These are phyloP conservation scores for Pluteus cervinus DNA, from an alignment of 768 basidiomycete species.

Conservation along the genomic window DNA sequence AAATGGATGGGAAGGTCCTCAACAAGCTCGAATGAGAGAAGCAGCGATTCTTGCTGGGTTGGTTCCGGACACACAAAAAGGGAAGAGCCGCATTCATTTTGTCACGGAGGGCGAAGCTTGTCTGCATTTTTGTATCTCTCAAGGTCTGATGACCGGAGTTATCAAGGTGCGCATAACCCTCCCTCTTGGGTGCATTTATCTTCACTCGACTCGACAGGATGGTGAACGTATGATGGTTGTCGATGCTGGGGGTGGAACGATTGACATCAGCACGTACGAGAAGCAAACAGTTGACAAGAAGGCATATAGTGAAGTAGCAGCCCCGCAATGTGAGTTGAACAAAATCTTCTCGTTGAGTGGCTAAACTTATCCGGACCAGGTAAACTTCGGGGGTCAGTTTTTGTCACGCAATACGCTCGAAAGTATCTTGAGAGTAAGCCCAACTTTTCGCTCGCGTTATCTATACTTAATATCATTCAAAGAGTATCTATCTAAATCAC, in stretches of 20 bases:
- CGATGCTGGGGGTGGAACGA: slow-evolving; percentile 44
- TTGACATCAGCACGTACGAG: slow-evolving; percentile 42
- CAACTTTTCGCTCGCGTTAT: not conserved
- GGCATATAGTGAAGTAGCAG: slow-evolving; percentile 33
- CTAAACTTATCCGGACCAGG: slow-evolving; percentile 17
- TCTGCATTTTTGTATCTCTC: slow-evolving; percentile 41
- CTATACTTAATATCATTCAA: not conserved
- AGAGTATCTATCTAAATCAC: slow-evolving; percentile 34
- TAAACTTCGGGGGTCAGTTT: slow-evolving; percentile 33
- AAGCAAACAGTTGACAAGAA: slow-evolving; percentile 23
- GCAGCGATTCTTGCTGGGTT: slow-evolving; percentile 39
- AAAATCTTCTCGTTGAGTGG: not conserved
- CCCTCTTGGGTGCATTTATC: not conserved
- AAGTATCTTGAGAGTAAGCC: slow-evolving; percentile 23
- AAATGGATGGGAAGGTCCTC: slow-evolving; percentile 44
- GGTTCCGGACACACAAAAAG: slow-evolving; percentile 24
- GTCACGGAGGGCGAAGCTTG: slow-evolving; percentile 56
- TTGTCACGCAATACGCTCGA: slow-evolving; percentile 29
- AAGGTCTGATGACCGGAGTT: slow-evolving; percentile 18
- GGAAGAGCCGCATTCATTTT: slow-evolving; percentile 36
- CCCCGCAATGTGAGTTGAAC: slow-evolving; percentile 22
- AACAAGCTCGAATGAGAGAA: slow-evolving; percentile 38
- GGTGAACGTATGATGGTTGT: slow-evolving; percentile 34
- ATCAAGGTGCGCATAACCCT: slow-evolving; percentile 13
- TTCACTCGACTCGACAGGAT: slow-evolving; percentile 6